A percentile compares a stretch with the other conserved stretches of the same genome.
Conservation (phyloP, 331 rosid species). For the Prunus yedoensis region DNA sequence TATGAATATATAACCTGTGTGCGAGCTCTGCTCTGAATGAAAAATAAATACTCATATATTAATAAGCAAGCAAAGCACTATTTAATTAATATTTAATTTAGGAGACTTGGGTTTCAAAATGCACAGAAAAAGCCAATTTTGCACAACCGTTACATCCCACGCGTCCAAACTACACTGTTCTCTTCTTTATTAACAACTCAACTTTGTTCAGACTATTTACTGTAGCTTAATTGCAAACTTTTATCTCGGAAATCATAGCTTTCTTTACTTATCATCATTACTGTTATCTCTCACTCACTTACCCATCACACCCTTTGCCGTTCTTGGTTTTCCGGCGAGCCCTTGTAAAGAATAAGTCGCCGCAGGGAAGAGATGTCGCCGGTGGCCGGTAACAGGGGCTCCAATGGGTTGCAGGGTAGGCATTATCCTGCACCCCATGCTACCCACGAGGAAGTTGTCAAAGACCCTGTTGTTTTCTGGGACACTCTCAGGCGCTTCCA, state of each 20-base stretch:
- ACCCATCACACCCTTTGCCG: neutral
- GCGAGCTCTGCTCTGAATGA: too few species aligned
- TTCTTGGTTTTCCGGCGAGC: slow-evolving; percentile 19
- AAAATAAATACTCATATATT: too few species aligned
- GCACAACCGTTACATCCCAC: slow-evolving; percentile 72
- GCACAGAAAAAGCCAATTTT: slow-evolving; percentile 50
- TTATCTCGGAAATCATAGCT: slow-evolving; percentile 37
- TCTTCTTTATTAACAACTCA: slow-evolving; percentile 33
- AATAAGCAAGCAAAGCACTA: too few species aligned
- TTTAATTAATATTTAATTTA: too few species aligned
- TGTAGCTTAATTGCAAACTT: slow-evolving; percentile 44
- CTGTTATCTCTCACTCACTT: neutral
- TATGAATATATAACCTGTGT: neutral
- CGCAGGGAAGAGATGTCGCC: slow-evolving; percentile 39
- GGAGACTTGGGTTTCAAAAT: slow-evolving; percentile 12
- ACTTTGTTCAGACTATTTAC: slow-evolving; percentile 34
- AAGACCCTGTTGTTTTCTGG: slow-evolving; percentile 63
- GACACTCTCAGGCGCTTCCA: slow-evolving; percentile 90
- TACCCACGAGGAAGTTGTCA: slow-evolving; percentile 56
- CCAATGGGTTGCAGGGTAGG: slow-evolving; percentile 31
- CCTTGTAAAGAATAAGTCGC: neutral
- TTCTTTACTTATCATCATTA: neutral
- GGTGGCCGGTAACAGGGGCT: slow-evolving; percentile 21
- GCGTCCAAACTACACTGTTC: slow-evolving; percentile 47
- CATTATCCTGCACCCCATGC: slow-evolving; percentile 73